phyloP scores from a whole-genome alignment of 495 filamentous ascomycete species.

The Neurospora hispaniola region DNA sequence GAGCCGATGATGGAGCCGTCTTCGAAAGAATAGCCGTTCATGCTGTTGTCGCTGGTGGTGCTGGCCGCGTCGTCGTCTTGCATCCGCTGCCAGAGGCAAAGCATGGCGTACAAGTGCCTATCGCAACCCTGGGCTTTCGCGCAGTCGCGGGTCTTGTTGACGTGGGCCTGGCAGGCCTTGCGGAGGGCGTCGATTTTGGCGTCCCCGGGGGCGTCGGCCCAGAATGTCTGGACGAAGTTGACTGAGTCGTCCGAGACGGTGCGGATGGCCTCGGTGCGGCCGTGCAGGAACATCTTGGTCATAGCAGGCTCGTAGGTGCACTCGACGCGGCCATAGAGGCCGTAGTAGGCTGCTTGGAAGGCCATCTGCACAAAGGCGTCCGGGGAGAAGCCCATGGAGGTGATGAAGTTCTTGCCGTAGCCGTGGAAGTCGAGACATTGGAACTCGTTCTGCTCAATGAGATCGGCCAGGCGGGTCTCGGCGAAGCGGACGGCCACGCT shows the following conservation, averaged over 20 bases:
- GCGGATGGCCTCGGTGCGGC: constrained; percentile 87
- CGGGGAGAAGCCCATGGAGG: constrained; percentile 89
- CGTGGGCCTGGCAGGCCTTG: constrained; percentile 74
- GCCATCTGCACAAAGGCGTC: constrained; percentile 99
- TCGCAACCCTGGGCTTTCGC: constrained; percentile 90
- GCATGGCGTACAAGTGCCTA: constrained; percentile 86
- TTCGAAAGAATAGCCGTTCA: constrained; percentile 43
- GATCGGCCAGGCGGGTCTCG: constrained; percentile 85
- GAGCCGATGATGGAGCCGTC: constrained; percentile 43
- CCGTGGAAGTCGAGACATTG: constrained; percentile 77
- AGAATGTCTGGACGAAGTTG: constrained; percentile 88
- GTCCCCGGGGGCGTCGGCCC: constrained; percentile 75
- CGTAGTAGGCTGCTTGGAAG: constrained; percentile 97
- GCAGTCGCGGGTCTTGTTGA: constrained; percentile 70
- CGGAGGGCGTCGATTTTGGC: constrained; percentile 76
- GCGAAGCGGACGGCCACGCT: constrained; percentile 88
- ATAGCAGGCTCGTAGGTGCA: constrained; percentile 97
- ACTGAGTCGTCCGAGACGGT: constrained; percentile 71
- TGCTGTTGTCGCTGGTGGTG: constrained; percentile 39
- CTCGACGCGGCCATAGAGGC: constrained; percentile 86
- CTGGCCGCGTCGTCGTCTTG: constrained; percentile 62
- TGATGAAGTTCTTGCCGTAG: constrained; percentile 97
- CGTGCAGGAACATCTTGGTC: constrained; percentile 90
- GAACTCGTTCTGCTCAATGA: constrained; percentile 96
- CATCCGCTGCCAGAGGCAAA: constrained; percentile 87